Evolutionary conservation across 306 rosid genomes (phyloP), one percentile per base, ranked within the genome.

Genomic region (Citrullus mucosospermus): DNA sequence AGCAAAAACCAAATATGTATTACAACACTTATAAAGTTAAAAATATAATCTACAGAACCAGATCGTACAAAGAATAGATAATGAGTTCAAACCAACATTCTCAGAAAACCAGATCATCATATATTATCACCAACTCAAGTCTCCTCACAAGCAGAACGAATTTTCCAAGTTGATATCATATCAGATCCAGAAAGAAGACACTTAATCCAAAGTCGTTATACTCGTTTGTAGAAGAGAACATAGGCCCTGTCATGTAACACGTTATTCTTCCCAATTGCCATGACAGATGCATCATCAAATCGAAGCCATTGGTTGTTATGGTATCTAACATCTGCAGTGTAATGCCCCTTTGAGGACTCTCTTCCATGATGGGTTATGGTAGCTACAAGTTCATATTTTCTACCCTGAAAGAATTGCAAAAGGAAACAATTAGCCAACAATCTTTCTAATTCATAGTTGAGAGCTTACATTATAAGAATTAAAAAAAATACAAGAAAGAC

Each of bases 281-380:
- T 80, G 67, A 95, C 98, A 43, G 93, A 92, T 3, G 91, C 89
- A 67, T 95, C 98, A 65, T 95, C 93, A 77, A 91, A 95, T 73
- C 96, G 87, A 22, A 92, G 89, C 99, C 99, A 95, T 72, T 79
- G 90, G 78, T 92, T 85, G 36, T 84, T 83, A 2, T 85, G 81
- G 82, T 85, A 84, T 76, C 82, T 88, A 38, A 93, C 93, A 90
- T 95, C 97, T 2, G 99, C 96, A 13, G 97, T 95, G 85, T 95
- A 95, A 82, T 92, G 98, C 38, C 99, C 99, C 85, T 95, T 92
- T 20, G 97, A 95, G 41, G 97, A 89, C 77, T 92, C 99, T 84
- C 90, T 80, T 58, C 99, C 99, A 66, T 92, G 97, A 87, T 95
- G 99, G 83, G 98, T 92, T 72, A 95, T 86, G 78, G 99, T 95